Conservation (phyloP, 2,329 filamentous ascomycete species). For the Gnomoniopsis smithogilvyi region DNA sequence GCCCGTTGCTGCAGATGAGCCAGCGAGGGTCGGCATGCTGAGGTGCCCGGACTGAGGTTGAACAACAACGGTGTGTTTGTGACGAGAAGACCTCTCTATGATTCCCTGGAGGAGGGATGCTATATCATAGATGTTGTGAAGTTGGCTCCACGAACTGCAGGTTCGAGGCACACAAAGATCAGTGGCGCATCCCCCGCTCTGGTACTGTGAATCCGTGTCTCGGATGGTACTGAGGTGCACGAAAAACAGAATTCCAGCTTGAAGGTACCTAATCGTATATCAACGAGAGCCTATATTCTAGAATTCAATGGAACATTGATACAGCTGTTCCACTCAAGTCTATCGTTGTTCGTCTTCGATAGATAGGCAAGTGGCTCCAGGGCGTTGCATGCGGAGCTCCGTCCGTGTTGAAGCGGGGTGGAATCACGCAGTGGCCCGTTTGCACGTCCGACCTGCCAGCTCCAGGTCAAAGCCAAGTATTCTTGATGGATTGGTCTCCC, state of each 20-base stretch:
- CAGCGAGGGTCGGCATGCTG: not conserved
- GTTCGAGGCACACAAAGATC: not conserved
- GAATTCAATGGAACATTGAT: not conserved
- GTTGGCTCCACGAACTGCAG: not conserved
- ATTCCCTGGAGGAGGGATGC: too few relatives aligned
- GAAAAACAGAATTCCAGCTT: not conserved
- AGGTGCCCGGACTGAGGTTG: too few relatives aligned
- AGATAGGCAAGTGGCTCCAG: not conserved
- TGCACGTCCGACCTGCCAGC: too few relatives aligned
- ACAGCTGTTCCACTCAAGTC: not conserved
- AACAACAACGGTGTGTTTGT: too few relatives aligned
- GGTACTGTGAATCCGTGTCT: not conserved
- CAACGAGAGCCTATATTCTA: too few relatives aligned
- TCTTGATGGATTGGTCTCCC: too few relatives aligned
- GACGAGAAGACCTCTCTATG: too few relatives aligned
- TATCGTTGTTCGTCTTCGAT: not conserved
- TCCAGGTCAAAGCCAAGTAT: too few relatives aligned
- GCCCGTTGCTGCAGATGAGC: slow-evolving; percentile 5
- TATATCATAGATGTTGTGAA: not conserved
- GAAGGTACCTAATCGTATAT: too few relatives aligned
- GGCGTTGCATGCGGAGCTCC: not conserved
- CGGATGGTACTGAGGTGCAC: not conserved
- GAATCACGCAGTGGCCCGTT: too few relatives aligned
- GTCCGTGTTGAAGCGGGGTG: not conserved
- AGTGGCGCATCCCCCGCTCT: not conserved